Evolutionary conservation across 768 basidiomycete genomes (phyloP), one percentile per base, ranked within the genome.

Genomic region (Amanita jacksonii): DNA sequence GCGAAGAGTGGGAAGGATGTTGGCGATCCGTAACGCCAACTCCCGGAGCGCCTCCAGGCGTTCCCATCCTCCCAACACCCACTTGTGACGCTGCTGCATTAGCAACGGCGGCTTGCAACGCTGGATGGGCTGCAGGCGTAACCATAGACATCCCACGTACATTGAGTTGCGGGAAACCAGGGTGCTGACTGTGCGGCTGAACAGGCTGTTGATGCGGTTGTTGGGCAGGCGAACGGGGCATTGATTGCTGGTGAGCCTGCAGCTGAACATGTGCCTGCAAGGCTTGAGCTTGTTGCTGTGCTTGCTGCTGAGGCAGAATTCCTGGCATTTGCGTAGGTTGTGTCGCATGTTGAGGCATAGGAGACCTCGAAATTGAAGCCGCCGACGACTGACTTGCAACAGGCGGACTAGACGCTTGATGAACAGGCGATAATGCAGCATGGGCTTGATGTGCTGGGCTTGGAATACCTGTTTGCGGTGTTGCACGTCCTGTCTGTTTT

Each of bases 141-240:
- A 38, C 38, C 8, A 36, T 7, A 2, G 36, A 36, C 44, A 45
- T 45, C 15, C 16, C 22, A n/a, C 44, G 35, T 9, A 45, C 18
- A 25, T 45, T 45, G 44, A 45, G 38, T 20, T 45, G 44, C 20
- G 23, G 10, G 30, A 28, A 45, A 3, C 44, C 37, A 31, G 24
- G 16, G 15, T 38, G 28, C 27, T 45, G 44, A 9, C 25, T 28
- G 36, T 45, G 44, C 15, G 40, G 15, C 16, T 43, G 44, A 12
- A 16, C 28, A 18, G 25, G 15, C 15, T 40, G 52, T 23, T 42
- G 34, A 28, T 43, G 49, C 18, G 16, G 47, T 13, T 28, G 41
- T 24, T 35, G 45, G 16, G 37, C 43, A 19, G 43, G 43, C n/a
- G 43, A 43, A 25, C 43, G 43, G 20, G 43, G 22, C 33, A 43